Base-by-base conservation (phyloP, 805 yeast species). In the Schwanniomyces vanrijiae region DNA sequence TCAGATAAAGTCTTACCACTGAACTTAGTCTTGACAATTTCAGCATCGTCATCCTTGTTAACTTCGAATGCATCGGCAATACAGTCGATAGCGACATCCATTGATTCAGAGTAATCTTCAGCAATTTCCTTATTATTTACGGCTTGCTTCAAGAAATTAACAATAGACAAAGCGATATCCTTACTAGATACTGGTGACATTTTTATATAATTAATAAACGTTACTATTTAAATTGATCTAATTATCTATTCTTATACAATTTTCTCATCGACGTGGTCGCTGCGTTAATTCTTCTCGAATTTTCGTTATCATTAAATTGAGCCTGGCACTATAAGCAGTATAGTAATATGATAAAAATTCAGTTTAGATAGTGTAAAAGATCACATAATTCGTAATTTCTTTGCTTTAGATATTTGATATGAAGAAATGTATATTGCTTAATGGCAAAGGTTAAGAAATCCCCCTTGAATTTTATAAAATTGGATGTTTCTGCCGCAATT, bases 11-110 rank as follows among this genome's bases (percentile, higher is more conserved):
- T 60, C 58, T 73, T 77, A 41, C 80, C 85, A 31, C 64, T 71
- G 59, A 77, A 81, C 51, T 68, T 76, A 16, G 65, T 50, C 10
- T 70, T 52, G 7, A 66, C 51, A 4, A 64, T 57, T 26, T 62
- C 60, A 29, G 66, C 56, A 29, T 76, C 76, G 19, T 70, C 72
- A 21, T 78, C 84, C 55, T 77, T 76, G 53, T 78, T 75, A 21
- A 91, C 83, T 42, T 76, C 83, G 64, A 86, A 92, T 9, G 96
- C 90, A 58, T 91, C 98, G 20, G 88, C 81, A 48, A 94, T 81
- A 73, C 97, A 90, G 61, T 90, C 96, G 55, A 90, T 79, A 50
- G 98, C 98, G 43, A 92, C 96, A 55, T 90, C 97, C 56, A 92
- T 76, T 8, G 97, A 89, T 56, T 94, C 98, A 47, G 78, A 77